phyloP scores from a whole-genome alignment of 2,329 filamentous ascomycete genomes.

The Cladosporium sp. region DNA sequence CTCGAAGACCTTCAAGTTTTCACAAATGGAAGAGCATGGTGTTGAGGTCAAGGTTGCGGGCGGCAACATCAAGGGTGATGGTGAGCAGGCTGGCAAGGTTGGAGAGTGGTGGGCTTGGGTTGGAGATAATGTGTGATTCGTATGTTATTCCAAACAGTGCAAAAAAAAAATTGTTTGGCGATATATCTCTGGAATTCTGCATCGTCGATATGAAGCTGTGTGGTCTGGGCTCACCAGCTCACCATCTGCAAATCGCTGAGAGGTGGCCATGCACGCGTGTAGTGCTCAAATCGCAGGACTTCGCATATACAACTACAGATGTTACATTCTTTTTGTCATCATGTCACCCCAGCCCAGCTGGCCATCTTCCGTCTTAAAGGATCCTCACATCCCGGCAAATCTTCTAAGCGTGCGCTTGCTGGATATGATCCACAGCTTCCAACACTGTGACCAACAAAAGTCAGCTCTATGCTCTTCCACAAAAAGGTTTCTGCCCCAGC shows the following conservation, averaged over 20 bases:
- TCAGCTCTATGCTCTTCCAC: constrained; percentile 2
- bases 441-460: constrained; percentile 18
- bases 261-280: too few relatives aligned
- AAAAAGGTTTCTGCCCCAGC: neutral
- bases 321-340: too few relatives aligned
- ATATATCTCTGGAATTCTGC: too few relatives aligned
- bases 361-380: too few relatives aligned
- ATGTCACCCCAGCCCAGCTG: too few relatives aligned
- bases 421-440: constrained; percentile 32
- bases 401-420: constrained; percentile 15
- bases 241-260: too few relatives aligned
- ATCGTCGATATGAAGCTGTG: too few relatives aligned
- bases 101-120: constrained; percentile 92
- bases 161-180: neutral
- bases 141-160: neutral
- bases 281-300: too few relatives aligned
- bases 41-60: constrained; percentile 72
- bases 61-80: constrained; percentile 65
- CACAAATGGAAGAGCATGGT: constrained; percentile 77
- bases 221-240: too few relatives aligned
- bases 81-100: constrained; percentile 64
- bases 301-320: too few relatives aligned
- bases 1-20: constrained; percentile 72
- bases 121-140: constrained; percentile 40
- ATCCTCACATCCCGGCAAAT: too few relatives aligned